Evolutionary conservation across 345 rosid genomes (phyloP).

Genomic region (Kernera saxatilis): DNA sequence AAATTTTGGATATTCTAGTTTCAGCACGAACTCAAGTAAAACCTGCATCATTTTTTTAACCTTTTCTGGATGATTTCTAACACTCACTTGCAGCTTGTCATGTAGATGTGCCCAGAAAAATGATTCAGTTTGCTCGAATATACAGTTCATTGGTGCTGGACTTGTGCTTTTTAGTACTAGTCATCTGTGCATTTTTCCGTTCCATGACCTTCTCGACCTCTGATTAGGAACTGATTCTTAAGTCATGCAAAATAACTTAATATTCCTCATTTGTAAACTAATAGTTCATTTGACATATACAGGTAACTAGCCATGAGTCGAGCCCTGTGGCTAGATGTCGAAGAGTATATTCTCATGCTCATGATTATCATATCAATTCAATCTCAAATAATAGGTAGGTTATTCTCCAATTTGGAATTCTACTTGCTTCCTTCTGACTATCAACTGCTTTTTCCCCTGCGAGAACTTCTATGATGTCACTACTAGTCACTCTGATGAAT

Average conservation of each 20-base stretch:
- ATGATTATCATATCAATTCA: constrained; percentile 98
- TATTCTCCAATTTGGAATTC: neutral
- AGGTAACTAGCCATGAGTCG: constrained; percentile 85
- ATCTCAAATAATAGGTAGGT: constrained; percentile 87
- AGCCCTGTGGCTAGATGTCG: constrained; percentile 89
- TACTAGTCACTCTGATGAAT: neutral
- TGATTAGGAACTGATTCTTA: neutral
- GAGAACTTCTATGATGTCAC: neutral
- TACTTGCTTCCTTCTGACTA: neutral
- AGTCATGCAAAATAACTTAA: neutral
- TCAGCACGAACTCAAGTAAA: neutral
- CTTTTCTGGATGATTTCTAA: neutral
- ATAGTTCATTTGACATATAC: constrained; percentile 15
- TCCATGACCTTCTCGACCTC: neutral
- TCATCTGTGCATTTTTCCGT: neutral
- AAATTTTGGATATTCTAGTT: neutral
- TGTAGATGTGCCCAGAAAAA: neutral
- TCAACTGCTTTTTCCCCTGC: neutral
- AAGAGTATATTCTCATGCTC: constrained; percentile 96
- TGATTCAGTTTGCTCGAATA: neutral
- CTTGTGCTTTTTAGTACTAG: neutral
- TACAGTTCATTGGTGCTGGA: neutral
- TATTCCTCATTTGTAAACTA: constrained; percentile 10
- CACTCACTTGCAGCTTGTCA: neutral
- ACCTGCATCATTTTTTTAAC: neutral